Evolutionary conservation across 768 basidiomycete species (phyloP).

Genomic region (Psilocybe cubensis): DNA sequence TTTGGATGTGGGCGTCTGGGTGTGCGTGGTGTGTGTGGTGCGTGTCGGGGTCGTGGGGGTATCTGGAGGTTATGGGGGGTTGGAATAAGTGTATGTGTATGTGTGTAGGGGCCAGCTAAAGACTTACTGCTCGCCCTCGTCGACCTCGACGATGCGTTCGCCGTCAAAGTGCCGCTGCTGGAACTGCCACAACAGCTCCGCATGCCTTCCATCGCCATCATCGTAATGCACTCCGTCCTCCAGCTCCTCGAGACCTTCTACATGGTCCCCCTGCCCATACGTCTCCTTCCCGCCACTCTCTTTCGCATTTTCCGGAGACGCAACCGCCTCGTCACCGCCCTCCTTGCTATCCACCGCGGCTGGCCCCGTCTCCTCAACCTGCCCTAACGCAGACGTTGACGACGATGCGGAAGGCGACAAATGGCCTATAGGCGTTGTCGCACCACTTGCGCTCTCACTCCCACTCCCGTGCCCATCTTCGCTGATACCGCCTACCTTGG

Average conservation of each 20-base stretch:
- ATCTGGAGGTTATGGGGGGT: neutral
- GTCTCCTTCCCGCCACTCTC: too few species aligned
- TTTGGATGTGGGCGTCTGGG: neutral
- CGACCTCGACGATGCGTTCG: slow-evolving; percentile 1
- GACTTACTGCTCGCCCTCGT: slow-evolving; percentile 7
- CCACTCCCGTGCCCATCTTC: too few species aligned
- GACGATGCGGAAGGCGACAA: slow-evolving; percentile 7
- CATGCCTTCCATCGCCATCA: slow-evolving; percentile 7
- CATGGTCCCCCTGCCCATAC: neutral
- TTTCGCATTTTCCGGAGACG: too few species aligned
- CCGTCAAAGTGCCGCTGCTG: slow-evolving; percentile 15
- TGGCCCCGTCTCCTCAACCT: too few species aligned
- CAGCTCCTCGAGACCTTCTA: neutral
- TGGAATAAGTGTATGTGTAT: too few species aligned
- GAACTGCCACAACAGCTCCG: slow-evolving; percentile 24
- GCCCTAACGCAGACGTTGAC: neutral
- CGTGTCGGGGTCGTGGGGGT: neutral
- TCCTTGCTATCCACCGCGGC: too few species aligned
- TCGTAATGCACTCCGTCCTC: slow-evolving; percentile 14
- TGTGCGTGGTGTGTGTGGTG: neutral
- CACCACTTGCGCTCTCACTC: too few species aligned
- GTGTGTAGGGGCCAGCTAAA: too few species aligned
- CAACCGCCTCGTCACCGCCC: too few species aligned
- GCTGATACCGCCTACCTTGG: too few species aligned
- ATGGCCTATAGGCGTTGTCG: too few species aligned